phyloP scores from a whole-genome alignment of 2,329 filamentous ascomycete species.

The Daldinia sp. region DNA sequence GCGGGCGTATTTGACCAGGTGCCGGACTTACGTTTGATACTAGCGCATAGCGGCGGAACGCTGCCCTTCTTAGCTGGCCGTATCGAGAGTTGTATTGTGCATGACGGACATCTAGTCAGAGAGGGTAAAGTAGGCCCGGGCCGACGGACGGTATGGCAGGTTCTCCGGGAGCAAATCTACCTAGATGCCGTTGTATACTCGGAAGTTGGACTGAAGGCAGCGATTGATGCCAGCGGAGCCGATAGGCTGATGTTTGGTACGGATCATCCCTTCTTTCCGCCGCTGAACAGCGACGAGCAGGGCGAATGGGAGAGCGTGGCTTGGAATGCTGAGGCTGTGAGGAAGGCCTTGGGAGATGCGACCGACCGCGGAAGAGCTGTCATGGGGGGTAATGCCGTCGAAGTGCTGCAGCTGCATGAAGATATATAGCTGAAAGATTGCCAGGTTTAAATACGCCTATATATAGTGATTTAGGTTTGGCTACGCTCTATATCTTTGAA shows the following conservation, averaged over 20 bases:
- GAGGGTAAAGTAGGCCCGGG: constrained; percentile 62
- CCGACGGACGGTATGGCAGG: constrained; percentile 64
- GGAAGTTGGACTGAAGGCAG: constrained; percentile 74
- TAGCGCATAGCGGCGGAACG: constrained; percentile 89
- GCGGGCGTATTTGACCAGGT: constrained; percentile 84
- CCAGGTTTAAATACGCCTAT: background rate
- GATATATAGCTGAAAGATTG: constrained; percentile 23
- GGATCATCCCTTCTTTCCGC: constrained; percentile 87
- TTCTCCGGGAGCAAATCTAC: constrained; percentile 77
- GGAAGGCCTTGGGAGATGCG: constrained; percentile 44
- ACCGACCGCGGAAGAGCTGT: constrained; percentile 42
- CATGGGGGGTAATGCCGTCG: constrained; percentile 47
- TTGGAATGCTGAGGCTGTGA: constrained; percentile 56
- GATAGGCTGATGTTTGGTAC: constrained; percentile 83
- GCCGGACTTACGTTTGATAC: constrained; percentile 72
- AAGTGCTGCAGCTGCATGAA: constrained; percentile 42
- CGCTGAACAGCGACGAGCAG: constrained; percentile 67
- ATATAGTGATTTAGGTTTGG: too few species aligned
- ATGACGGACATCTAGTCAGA: constrained; percentile 78
- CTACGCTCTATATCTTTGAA: too few species aligned
- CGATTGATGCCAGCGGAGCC: constrained; percentile 71
- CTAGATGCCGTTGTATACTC: constrained; percentile 89
- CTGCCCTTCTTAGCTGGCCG: constrained; percentile 87
- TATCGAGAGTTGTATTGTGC: constrained; percentile 85
- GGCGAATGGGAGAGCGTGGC: constrained; percentile 75